These are phyloP conservation scores for Venturia carpophila DNA, from an alignment of 2,329 filamentous ascomycete genomes.

Conservation along the genomic window DNA sequence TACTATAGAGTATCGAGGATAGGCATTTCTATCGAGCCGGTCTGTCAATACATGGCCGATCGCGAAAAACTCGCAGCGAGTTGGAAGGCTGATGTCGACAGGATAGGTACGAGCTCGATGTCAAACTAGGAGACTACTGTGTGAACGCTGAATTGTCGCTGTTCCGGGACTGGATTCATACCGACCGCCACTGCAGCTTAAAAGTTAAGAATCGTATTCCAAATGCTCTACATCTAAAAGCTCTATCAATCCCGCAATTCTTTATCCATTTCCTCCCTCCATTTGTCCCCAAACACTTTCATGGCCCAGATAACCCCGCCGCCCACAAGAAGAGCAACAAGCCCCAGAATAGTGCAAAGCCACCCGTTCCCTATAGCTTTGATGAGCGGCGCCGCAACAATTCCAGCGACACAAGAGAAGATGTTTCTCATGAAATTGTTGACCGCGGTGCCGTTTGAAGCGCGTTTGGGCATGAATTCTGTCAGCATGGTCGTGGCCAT, in stretches of 20 bases:
- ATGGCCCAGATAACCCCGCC: conserved; percentile 53
- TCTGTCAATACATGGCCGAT: too few relatives aligned
- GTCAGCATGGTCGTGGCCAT: conserved; percentile 35
- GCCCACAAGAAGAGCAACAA: conserved; percentile 42
- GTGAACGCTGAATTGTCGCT: too few relatives aligned
- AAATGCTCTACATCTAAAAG: too few relatives aligned
- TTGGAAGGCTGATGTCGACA: too few relatives aligned
- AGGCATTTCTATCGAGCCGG: too few relatives aligned
- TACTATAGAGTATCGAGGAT: too few relatives aligned
- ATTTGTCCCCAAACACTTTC: conserved; percentile 50
- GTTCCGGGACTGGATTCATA: too few relatives aligned
- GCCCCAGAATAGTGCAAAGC: conserved; percentile 34
- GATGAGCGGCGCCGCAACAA: conserved; percentile 32
- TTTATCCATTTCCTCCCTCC: conserved; percentile 55
- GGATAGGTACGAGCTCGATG: too few relatives aligned
- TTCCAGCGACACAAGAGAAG: conserved; percentile 30
- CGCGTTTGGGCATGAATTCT: conserved; percentile 33
- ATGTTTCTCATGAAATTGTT: conserved; percentile 36
- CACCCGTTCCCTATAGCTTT: conserved; percentile 33
- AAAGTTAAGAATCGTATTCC: too few relatives aligned
- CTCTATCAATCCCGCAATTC: conserved; percentile 12
- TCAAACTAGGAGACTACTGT: too few relatives aligned
- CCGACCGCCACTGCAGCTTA: too few relatives aligned
- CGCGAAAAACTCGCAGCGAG: too few relatives aligned
- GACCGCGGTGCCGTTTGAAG: conserved; percentile 31